Evolutionary conservation across 1,139 yeast genomes (phyloP), one percentile per base, ranked within the genome.

Genomic region (Hyphopichia burtonii): DNA sequence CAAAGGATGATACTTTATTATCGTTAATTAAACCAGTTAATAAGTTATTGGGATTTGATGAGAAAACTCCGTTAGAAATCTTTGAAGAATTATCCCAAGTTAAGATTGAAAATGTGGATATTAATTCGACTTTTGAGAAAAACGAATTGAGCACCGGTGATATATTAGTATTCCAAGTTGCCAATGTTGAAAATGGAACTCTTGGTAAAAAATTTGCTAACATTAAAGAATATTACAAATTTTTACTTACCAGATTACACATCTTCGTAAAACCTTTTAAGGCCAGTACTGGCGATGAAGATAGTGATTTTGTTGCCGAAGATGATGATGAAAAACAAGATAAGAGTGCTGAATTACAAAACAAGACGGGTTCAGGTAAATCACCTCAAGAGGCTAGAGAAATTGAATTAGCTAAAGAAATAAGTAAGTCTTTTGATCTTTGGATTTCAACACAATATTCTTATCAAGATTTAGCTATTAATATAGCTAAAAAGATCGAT

Each of bases 91-190:
- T 88, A 31, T 80, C 84, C 41, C 83, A 83, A 3, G 71, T 72
- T 2, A 78, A 79, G 56, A 72, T 88, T 39, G 87, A 83, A 33
- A 58, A 59, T 3, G 52, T 80, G 8, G 71, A 77, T 36, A 57
- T 65, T 3, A 56, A 61, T 5, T 62, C 67, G 34, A 68, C 86
- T 0, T 78, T 85, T 50, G 80, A 76, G 48, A 76, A 80, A 47
- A 72, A 80, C 31, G 97, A 90, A 56, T 63, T 91, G 31, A 74
- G 76, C 15, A 82, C 77, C 50, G 97, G 97, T 50, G 97, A 90
- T 58, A 86, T 91, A 18, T 62, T 91, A 14, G 72, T 86, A 23
- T 76, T 86, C 40, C 84, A 84, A 44, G 55, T 60, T 1, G 46
- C 58, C 1, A 55, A 63, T 36, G 55, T 52, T 1, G 50, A 51